A percentile compares a stretch with the other conserved stretches of the same genome.
Conservation (phyloP, 768 basidiomycete genomes). For the Crepidotus variabilis region DNA sequence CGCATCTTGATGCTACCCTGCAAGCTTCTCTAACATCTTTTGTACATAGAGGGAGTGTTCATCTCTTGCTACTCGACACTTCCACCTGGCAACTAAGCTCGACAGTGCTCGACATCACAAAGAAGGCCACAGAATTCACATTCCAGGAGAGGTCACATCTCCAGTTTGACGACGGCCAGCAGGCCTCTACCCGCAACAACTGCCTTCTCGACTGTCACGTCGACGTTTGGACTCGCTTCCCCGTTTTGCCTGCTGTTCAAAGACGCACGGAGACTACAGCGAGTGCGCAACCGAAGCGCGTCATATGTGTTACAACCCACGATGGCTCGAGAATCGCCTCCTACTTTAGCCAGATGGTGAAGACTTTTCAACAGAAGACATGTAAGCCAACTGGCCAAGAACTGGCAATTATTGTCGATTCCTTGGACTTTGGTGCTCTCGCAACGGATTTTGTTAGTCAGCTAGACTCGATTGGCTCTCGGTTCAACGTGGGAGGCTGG, state of each 20-base stretch:
- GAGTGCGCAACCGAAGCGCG: slow-evolving; percentile 14
- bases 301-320: not conserved
- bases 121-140: slow-evolving; percentile 50
- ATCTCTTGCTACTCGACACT: slow-evolving; percentile 38
- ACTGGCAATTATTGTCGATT: not conserved
- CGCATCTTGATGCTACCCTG: slow-evolving; percentile 22
- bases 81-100: slow-evolving; percentile 32
- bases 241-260: slow-evolving; percentile 49
- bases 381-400: not conserved
- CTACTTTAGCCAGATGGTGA: not conserved
- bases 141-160: slow-evolving; percentile 41
- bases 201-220: slow-evolving; percentile 50
- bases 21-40: slow-evolving; percentile 41
- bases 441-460: not conserved
- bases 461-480: slow-evolving; percentile 20
- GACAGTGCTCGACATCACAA: slow-evolving; percentile 46
- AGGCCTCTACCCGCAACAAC: slow-evolving; percentile 33
- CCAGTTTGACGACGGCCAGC: slow-evolving; percentile 13
- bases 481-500: slow-evolving; percentile 55
- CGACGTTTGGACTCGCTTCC: slow-evolving; percentile 60
- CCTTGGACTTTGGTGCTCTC: not conserved
- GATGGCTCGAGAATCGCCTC: not conserved
- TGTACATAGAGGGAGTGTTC: slow-evolving; percentile 34
- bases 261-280: slow-evolving; percentile 31
- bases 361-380: not conserved